These are phyloP conservation scores for Ophiostoma australiae DNA, from an alignment of 2,329 filamentous ascomycete species.

Conservation along the genomic window DNA sequence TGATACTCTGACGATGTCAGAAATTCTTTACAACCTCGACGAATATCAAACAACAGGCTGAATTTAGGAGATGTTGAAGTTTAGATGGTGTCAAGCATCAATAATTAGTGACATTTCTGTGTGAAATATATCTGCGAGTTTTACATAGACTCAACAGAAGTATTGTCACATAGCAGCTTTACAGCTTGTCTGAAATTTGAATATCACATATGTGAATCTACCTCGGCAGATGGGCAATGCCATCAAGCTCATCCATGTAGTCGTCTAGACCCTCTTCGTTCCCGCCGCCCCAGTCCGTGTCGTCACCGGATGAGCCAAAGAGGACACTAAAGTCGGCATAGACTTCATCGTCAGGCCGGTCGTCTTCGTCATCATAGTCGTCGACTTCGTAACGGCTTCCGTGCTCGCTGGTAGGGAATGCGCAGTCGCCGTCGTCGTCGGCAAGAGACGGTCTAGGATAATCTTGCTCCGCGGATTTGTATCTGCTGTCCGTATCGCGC, in stretches of 20 bases:
- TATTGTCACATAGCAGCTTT: no score
- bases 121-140: no score
- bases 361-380: slow-evolving; percentile 39
- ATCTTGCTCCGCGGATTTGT: neutral
- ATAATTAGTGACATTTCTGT: no score
- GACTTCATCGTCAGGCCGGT: slow-evolving; percentile 43
- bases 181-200: no score
- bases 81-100: no score
- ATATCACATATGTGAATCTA: slow-evolving; percentile 10
- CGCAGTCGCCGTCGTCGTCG: slow-evolving; percentile 37
- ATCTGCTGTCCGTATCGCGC: neutral
- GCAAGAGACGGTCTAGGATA: neutral
- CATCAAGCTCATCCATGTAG: slow-evolving; percentile 53
- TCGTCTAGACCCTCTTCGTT: slow-evolving; percentile 46
- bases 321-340: slow-evolving; percentile 53
- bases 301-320: slow-evolving; percentile 39
- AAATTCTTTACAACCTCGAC: no score
- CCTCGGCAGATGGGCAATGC: slow-evolving; percentile 45
- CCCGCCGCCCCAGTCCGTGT: slow-evolving; percentile 26
- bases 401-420: slow-evolving; percentile 46
- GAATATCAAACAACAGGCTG: no score
- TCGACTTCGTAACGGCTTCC: slow-evolving; percentile 40
- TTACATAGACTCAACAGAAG: no score
- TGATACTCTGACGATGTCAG: no score
- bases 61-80: no score